phyloP scores from a whole-genome alignment of 495 filamentous ascomycete genomes.

The Annulohypoxylon maeteangense region DNA sequence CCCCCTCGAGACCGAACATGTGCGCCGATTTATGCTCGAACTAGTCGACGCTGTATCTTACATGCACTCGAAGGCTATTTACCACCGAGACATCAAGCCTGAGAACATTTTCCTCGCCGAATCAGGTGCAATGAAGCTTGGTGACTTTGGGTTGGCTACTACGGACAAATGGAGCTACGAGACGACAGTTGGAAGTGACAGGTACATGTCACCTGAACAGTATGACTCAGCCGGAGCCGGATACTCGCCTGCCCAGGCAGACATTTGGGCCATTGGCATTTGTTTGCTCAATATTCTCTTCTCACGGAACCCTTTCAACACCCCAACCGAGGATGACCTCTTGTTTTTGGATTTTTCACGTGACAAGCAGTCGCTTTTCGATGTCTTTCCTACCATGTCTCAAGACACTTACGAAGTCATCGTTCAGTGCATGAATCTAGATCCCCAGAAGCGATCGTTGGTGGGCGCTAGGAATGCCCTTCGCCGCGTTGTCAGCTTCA shows the following conservation, averaged over 20 bases:
- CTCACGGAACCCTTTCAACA: slow-evolving; percentile 92
- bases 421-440: slow-evolving; percentile 84
- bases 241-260: slow-evolving; percentile 92
- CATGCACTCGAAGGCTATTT: slow-evolving; percentile 90
- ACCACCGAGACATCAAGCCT: slow-evolving; percentile 98
- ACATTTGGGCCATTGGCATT: slow-evolving; percentile 95
- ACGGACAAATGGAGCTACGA: slow-evolving; percentile 88
- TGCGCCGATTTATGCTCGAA: slow-evolving; percentile 96
- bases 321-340: slow-evolving; percentile 84
- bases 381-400: slow-evolving; percentile 98
- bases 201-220: slow-evolving; percentile 99
- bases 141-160: slow-evolving; percentile 94
- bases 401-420: slow-evolving; percentile 96
- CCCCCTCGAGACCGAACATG: slow-evolving; percentile 93
- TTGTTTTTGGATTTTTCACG: slow-evolving; percentile 91
- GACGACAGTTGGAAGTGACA: slow-evolving; percentile 92
- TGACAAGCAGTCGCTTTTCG: slow-evolving; percentile 94
- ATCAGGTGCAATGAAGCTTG: slow-evolving; percentile 90
- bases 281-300: slow-evolving; percentile 96
- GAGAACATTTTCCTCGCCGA: slow-evolving; percentile 97
- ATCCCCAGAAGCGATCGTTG: slow-evolving; percentile 89
- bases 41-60: slow-evolving; percentile 89
- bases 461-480: slow-evolving; percentile 78
- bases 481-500: slow-evolving; percentile 85
- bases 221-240: slow-evolving; percentile 86